Percentiles rank a stretch among this genome's conserved stretches.
Evolutionary conservation across 1,284 basidiomycete genomes (phyloP).

Genomic region (Trichosporon ovoides): DNA sequence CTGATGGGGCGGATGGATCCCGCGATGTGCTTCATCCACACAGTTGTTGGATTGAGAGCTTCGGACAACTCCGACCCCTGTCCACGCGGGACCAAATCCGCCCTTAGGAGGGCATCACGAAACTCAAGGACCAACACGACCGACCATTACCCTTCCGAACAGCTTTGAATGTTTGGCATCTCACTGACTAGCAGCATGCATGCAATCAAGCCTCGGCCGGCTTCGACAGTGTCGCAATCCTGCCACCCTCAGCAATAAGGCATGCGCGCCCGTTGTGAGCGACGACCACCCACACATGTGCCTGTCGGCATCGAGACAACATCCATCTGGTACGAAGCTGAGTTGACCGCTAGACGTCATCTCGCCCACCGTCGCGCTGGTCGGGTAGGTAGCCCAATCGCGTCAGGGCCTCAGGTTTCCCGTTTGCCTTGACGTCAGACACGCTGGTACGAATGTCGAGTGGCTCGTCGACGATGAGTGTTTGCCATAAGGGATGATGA

Average conservation of each 20-base stretch:
- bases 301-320: not conserved
- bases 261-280: not conserved
- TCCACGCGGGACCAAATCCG: too few relatives aligned
- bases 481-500: not conserved
- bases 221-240: not conserved
- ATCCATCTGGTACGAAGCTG: not conserved
- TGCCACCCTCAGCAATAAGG: not conserved
- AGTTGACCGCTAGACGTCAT: not conserved
- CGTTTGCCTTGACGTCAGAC: not conserved
- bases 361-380: too few relatives aligned
- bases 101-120: too few relatives aligned
- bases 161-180: too few relatives aligned
- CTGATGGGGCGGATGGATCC: too few relatives aligned
- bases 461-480: not conserved
- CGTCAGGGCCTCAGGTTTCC: not conserved
- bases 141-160: too few relatives aligned
- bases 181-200: not conserved
- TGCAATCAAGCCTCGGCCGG: not conserved
- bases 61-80: too few relatives aligned
- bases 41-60: too few relatives aligned
- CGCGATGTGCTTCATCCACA: too few relatives aligned
- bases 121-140: too few relatives aligned
- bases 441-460: not conserved
- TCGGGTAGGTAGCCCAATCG: not conserved
- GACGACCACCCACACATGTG: not conserved